phyloP scores from a whole-genome alignment of 495 filamentous ascomycete species.

The Neurospora discreta region DNA sequence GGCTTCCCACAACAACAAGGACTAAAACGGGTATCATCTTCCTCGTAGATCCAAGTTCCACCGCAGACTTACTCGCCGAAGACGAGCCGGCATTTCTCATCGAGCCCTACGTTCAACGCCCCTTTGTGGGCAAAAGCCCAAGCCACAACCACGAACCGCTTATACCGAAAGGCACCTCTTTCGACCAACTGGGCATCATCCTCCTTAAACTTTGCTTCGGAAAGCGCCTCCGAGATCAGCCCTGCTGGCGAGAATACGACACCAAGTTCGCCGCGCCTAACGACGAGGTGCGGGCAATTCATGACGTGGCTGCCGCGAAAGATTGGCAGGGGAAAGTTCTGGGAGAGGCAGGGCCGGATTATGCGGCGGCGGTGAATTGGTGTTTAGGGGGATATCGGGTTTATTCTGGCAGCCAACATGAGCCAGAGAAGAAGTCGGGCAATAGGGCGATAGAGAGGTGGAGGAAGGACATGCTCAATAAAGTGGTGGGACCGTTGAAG shows the following conservation, averaged over 20 bases:
- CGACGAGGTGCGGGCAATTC: neutral
- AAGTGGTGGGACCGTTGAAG: neutral
- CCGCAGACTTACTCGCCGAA: neutral
- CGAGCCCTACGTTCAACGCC: neutral
- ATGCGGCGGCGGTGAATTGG: constrained; percentile 24
- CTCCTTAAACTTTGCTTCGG: constrained; percentile 32
- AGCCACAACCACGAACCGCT: neutral
- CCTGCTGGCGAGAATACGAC: constrained; percentile 1
- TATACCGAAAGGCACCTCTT: neutral
- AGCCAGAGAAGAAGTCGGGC: too few relatives aligned
- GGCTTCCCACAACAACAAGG: neutral
- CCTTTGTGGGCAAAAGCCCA: neutral
- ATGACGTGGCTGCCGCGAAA: neutral
- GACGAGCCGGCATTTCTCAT: neutral
- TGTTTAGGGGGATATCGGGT: constrained; percentile 16
- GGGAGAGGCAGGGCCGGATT: constrained; percentile 26
- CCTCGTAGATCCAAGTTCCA: neutral
- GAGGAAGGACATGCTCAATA: neutral
- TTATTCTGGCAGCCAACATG: too few relatives aligned
- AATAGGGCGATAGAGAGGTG: neutral
- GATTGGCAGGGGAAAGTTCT: constrained; percentile 8
- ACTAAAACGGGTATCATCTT: constrained; percentile 5
- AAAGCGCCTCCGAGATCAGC: constrained; percentile 11
- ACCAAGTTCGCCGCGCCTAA: neutral
- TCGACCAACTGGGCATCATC: constrained; percentile 14